These are phyloP conservation scores for Populus euphratica DNA, from an alignment of 345 rosid species.

Conservation along the genomic window DNA sequence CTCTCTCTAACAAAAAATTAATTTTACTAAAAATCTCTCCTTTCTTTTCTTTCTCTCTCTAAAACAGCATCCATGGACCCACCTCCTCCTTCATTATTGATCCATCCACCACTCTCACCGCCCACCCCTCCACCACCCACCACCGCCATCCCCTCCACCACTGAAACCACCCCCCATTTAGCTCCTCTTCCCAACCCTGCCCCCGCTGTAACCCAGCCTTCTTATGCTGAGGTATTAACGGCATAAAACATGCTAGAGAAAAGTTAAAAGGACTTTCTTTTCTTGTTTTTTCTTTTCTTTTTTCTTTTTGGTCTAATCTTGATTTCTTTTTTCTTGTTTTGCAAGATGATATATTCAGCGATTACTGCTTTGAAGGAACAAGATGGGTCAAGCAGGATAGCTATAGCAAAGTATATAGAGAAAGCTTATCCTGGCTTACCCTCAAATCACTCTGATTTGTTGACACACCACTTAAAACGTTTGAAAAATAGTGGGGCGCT, in stretches of 20 bases:
- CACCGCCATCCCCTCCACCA: neutral
- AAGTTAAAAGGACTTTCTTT: neutral
- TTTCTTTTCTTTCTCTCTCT: neutral
- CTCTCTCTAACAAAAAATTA: neutral
- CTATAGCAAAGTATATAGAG: constrained; percentile 70
- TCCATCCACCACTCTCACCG: neutral
- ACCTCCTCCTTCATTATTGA: neutral
- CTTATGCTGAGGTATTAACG: constrained; percentile 24
- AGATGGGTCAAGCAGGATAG: constrained; percentile 73
- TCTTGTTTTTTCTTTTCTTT: neutral
- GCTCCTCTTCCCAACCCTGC: constrained; percentile 8
- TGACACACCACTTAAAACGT: constrained; percentile 58
- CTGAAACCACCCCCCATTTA: neutral
- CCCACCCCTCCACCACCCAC: neutral
- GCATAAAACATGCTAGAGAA: neutral
- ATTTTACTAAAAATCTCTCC: neutral
- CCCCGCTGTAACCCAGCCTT: constrained; percentile 11
- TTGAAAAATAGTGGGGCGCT: constrained; percentile 54
- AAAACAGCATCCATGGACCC: constrained; percentile 17
- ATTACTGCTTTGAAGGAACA: constrained; percentile 59
- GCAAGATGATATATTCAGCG: constrained; percentile 72
- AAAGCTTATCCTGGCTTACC: constrained; percentile 43
- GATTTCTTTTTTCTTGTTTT: neutral
- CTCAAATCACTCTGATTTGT: constrained; percentile 43
- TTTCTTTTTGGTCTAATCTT: neutral